These are phyloP conservation scores for Cardamine occulta DNA, from an alignment of 345 rosid genomes.

Conservation along the genomic window DNA sequence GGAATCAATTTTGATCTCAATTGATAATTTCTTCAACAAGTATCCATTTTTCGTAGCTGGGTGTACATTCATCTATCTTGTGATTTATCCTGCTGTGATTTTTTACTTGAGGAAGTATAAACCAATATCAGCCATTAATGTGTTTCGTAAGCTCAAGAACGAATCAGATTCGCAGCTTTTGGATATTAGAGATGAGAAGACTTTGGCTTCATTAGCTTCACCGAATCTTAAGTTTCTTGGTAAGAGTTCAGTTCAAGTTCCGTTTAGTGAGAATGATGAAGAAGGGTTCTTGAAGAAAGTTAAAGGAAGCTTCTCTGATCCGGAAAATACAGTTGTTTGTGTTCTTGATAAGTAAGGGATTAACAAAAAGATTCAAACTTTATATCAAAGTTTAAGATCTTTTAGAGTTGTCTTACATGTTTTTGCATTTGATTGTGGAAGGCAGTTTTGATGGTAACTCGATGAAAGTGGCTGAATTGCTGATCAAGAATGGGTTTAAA, in stretches of 20 bases:
- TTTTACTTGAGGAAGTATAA: slow-evolving; percentile 75
- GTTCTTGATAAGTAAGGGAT: slow-evolving; percentile 78
- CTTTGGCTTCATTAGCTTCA: slow-evolving; percentile 57
- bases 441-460: slow-evolving; percentile 97
- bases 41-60: slow-evolving; percentile 91
- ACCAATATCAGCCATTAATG: slow-evolving; percentile 61
- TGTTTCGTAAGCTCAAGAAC: slow-evolving; percentile 69
- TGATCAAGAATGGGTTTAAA: slow-evolving; percentile 76
- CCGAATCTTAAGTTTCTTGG: slow-evolving; percentile 65
- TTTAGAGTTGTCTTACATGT: slow-evolving; percentile 25
- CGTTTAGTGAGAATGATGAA: slow-evolving; percentile 58
- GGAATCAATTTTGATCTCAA: slow-evolving; percentile 62
- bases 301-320: slow-evolving; percentile 59
- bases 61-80: slow-evolving; percentile 78
- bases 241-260: slow-evolving; percentile 62
- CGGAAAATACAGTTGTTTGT: slow-evolving; percentile 62
- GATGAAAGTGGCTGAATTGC: slow-evolving; percentile 67
- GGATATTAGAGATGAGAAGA: slow-evolving; percentile 75
- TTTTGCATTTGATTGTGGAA: slow-evolving; percentile 47
- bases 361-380: slow-evolving; percentile 22
- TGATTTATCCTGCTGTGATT: slow-evolving; percentile 61
- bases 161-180: slow-evolving; percentile 70
- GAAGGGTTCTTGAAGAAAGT: slow-evolving; percentile 63
- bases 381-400: not conserved
- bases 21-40: slow-evolving; percentile 74